Evolutionary conservation across 257 asterid genomes (phyloP).

Genomic region (Nemophila menziesii): DNA sequence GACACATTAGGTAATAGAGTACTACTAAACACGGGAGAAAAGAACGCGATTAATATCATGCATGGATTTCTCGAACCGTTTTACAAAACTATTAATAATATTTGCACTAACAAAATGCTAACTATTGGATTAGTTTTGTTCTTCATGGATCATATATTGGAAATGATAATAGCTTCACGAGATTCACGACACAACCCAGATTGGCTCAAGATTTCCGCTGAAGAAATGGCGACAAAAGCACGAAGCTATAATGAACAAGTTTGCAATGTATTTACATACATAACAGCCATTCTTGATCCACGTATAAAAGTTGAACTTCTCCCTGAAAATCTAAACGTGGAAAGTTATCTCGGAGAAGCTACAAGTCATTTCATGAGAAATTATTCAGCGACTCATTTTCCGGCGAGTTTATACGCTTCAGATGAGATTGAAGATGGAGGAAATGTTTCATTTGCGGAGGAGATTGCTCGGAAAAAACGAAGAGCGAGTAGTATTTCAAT

Average conservation of each 20-base stretch:
- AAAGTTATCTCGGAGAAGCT: constrained; percentile 65
- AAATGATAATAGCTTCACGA: constrained; percentile 59
- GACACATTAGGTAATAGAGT: constrained; percentile 56
- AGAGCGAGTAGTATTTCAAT: constrained; percentile 56
- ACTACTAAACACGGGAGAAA: constrained; percentile 64
- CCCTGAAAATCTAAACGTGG: constrained; percentile 67
- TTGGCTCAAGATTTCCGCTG: constrained; percentile 84
- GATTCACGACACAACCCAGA: constrained; percentile 80
- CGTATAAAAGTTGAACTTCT: constrained; percentile 83
- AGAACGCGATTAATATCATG: constrained; percentile 63
- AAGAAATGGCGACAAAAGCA: constrained; percentile 57
- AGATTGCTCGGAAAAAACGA: constrained; percentile 91
- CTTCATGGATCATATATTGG: constrained; percentile 95
- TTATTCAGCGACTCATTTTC: constrained; percentile 50
- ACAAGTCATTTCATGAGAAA: constrained; percentile 59
- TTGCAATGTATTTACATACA: constrained; percentile 66
- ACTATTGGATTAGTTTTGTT: constrained; percentile 81
- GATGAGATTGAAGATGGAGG: constrained; percentile 55
- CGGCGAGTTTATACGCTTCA: constrained; percentile 40
- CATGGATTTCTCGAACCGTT: constrained; percentile 83
- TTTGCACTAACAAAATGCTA: constrained; percentile 56
- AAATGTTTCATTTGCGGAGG: constrained; percentile 79
- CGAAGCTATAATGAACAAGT: constrained; percentile 60
- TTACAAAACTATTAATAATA: constrained; percentile 73
- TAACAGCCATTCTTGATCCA: constrained; percentile 88